phyloP scores from a whole-genome alignment of 495 filamentous ascomycete species.

The Melanomma pulvis-pyrius region DNA sequence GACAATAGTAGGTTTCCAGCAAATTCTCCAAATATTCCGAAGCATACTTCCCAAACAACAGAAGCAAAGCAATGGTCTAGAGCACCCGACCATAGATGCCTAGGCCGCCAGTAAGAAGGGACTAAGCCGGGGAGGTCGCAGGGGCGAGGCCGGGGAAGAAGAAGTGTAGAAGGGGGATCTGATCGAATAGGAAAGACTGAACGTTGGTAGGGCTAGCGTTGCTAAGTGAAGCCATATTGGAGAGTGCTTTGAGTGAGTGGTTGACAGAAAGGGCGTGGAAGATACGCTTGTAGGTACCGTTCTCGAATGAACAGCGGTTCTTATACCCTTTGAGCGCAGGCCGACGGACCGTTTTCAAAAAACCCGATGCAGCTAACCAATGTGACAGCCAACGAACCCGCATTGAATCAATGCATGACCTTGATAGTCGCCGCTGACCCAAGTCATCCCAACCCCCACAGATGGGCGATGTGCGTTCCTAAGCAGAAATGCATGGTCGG shows the following conservation, averaged over 20 bases:
- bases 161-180: slow-evolving; percentile 13
- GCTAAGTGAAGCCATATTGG: slow-evolving; percentile 15
- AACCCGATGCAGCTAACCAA: slow-evolving; percentile 1
- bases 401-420: slow-evolving; percentile 5
- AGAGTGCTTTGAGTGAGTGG: slow-evolving; percentile 7
- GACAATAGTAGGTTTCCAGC: slow-evolving; percentile 12
- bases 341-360: slow-evolving; percentile 3
- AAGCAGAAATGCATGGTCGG: too few relatives aligned
- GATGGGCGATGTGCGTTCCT: not conserved
- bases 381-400: not conserved
- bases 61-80: slow-evolving; percentile 4
- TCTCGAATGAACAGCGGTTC: slow-evolving; percentile 11
- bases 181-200: slow-evolving; percentile 15
- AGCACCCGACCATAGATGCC: slow-evolving; percentile 13
- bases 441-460: not conserved
- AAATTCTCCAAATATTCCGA: slow-evolving; percentile 15
- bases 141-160: slow-evolving; percentile 14
- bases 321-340: slow-evolving; percentile 10
- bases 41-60: slow-evolving; percentile 21
- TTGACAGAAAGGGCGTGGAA: slow-evolving; percentile 3
- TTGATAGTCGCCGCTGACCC: not conserved
- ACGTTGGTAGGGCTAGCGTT: slow-evolving; percentile 8
- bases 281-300: not conserved
- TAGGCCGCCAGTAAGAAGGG: slow-evolving; percentile 15
- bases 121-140: slow-evolving; percentile 13